Evolutionary conservation across 108 stramenopile species (phyloP).

Genomic region (Skeletonema potamos): DNA sequence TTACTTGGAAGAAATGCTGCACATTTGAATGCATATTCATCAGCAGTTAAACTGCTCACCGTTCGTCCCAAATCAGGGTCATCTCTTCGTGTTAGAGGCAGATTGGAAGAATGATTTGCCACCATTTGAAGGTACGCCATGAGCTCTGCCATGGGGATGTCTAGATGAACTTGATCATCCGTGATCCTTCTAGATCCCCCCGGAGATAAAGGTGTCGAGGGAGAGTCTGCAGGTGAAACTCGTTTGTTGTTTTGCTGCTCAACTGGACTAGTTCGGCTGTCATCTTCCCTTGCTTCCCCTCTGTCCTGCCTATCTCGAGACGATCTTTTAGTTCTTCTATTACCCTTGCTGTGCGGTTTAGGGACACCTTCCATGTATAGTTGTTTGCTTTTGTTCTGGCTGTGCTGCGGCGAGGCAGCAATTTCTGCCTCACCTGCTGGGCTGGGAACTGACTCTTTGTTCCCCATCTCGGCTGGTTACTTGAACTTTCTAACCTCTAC

Average conservation of each 20-base stretch:
- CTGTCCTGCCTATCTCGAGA: not conserved
- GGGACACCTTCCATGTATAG: not conserved
- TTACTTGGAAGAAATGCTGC: slow-evolving; percentile 84
- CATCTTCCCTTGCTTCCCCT: not conserved
- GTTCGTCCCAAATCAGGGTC: slow-evolving; percentile 76
- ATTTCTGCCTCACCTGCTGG: not conserved
- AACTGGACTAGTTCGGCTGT: not conserved
- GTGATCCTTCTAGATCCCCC: not conserved
- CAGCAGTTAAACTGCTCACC: slow-evolving; percentile 61
- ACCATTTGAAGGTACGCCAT: slow-evolving; percentile 89
- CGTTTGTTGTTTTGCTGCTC: not conserved
- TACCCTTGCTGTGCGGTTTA: not conserved
- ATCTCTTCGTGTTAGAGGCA: slow-evolving; percentile 82
- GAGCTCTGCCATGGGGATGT: slow-evolving; percentile 81
- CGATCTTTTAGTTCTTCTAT: not conserved
- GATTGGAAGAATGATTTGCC: slow-evolving; percentile 77
- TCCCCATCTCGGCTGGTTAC: not conserved
- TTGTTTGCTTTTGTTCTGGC: not conserved
- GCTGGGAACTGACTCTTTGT: not conserved
- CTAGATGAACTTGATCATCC: slow-evolving; percentile 66
- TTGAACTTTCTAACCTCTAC: not conserved
- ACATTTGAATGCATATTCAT: slow-evolving; percentile 79
- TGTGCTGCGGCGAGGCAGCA: not conserved
- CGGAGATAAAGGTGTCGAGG: not conserved
- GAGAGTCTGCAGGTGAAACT: not conserved